Percentiles rank a stretch among this genome's conserved stretches.
Conservation (phyloP, 257 asterid species). For the Gardenia jasminoides region DNA sequence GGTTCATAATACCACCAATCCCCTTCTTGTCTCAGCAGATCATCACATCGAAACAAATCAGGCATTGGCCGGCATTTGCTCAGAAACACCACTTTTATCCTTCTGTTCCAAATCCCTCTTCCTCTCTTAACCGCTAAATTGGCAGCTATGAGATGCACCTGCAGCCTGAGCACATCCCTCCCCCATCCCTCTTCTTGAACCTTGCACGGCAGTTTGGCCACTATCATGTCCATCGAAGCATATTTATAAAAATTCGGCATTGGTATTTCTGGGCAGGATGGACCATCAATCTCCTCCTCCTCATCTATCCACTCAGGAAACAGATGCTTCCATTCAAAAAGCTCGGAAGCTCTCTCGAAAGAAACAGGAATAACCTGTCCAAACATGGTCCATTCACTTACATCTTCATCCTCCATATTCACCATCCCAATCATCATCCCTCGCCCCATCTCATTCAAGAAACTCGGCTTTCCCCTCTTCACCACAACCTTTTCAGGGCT, state of each 20-base stretch:
- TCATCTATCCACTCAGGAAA: slow-evolving; percentile 98
- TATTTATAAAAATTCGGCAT: slow-evolving; percentile 53
- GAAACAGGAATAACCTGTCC: slow-evolving; percentile 36
- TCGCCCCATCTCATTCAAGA: slow-evolving; percentile 42
- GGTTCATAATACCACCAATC: slow-evolving; percentile 82
- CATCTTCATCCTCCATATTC: slow-evolving; percentile 78
- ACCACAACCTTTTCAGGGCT: slow-evolving; percentile 29
- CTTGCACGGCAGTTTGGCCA: slow-evolving; percentile 69
- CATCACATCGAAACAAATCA: slow-evolving; percentile 81
- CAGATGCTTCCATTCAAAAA: slow-evolving; percentile 66
- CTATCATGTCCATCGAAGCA: slow-evolving; percentile 54
- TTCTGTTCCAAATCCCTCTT: slow-evolving; percentile 48
- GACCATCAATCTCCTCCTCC: slow-evolving; percentile 81
- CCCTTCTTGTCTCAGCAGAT: slow-evolving; percentile 56
- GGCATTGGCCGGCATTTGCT: slow-evolving; percentile 76
- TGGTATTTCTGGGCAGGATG: slow-evolving; percentile 83
- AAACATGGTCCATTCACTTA: slow-evolving; percentile 50
- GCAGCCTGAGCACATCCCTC: slow-evolving; percentile 77
- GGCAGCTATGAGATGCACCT: slow-evolving; percentile 67
- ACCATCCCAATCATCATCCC: slow-evolving; percentile 67
- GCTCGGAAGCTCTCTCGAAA: slow-evolving; percentile 47
- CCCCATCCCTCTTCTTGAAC: slow-evolving; percentile 58
- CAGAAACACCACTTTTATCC: slow-evolving; percentile 58
- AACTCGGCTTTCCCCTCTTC: slow-evolving; percentile 65
- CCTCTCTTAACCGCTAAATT: slow-evolving; percentile 64